Base-by-base conservation (phyloP, 2,329 filamentous ascomycete genomes). In the Alternaria consortialis region DNA sequence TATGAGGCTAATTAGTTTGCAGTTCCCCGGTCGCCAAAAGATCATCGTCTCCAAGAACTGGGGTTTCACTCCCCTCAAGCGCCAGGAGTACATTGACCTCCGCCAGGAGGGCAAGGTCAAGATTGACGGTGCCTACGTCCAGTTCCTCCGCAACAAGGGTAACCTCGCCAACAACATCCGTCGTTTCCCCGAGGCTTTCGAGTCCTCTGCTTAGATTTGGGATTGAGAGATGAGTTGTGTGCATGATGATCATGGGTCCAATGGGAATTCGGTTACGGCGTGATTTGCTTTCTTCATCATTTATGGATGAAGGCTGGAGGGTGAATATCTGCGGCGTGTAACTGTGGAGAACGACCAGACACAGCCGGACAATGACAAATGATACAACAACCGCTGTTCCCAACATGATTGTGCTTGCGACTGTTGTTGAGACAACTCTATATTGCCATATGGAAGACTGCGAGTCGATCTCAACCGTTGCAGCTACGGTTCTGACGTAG, bases 31-130 rank as follows among this genome's bases (percentile, higher is more conserved):
- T 84, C 94, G 95, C 86, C 95, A 99, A 90, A 99, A 99, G 93
- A 98, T 99, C 87, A 97, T 99, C 80, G 91, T 98, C 86, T 96
- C 92, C 88, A 99, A 98, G 93, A 99, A 99, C 90, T 99, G 95
- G 95, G 95, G 95, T 77, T 99, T 99, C 92, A 99, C 95, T 68
- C 94, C 94, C 81, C 92, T 99, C 79, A 91, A 93, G 80, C 94
- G 95, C 78, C 95, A 98, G 77, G 95, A 99, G 84, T 99, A 98
- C 87, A 87, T 97, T 81, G 89, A 93, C 84, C 92, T 94, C 87
- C 96, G 97, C 89, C 88, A 93, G 81, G 91, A 90, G 79, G 95
- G 95, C 81, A 90, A 89, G 81, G 90, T 99, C 85, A 92, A 94
- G 88, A 91, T 96, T 77, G 95, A 99, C 79, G 95, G 95, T 90